Percentiles rank a stretch among this genome's conserved stretches.
phyloP scores from a whole-genome alignment of 73 alveolate species.

The Tetrahymena malaccensis region DNA sequence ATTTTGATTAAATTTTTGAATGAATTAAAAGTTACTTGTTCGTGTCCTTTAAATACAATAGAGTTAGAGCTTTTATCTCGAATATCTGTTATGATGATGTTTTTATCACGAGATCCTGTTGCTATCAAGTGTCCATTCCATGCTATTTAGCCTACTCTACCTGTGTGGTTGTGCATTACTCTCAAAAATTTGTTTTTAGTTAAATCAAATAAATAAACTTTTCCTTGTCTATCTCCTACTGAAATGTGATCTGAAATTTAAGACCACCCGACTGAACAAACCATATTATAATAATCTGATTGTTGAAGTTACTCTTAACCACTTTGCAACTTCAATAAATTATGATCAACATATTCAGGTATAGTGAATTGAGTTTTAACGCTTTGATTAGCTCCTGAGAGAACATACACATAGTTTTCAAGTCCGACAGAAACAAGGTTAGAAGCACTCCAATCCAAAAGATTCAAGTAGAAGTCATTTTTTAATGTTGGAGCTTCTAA shows the following conservation, averaged over 20 bases:
- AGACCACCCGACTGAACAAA: slow-evolving; percentile 73
- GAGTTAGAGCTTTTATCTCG: slow-evolving; percentile 54
- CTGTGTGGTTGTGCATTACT: slow-evolving; percentile 65
- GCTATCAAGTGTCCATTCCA: slow-evolving; percentile 76
- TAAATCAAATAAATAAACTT: slow-evolving; percentile 60
- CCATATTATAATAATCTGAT: slow-evolving; percentile 48
- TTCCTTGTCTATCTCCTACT: slow-evolving; percentile 67
- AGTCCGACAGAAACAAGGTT: slow-evolving; percentile 79
- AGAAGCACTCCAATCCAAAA: slow-evolving; percentile 74
- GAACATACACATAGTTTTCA: slow-evolving; percentile 64
- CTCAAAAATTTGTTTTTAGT: slow-evolving; percentile 48
- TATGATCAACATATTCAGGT: not conserved
- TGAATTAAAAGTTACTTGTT: slow-evolving; percentile 54
- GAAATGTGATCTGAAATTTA: slow-evolving; percentile 47
- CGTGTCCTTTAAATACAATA: slow-evolving; percentile 60
- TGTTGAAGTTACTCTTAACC: not conserved
- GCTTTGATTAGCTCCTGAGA: slow-evolving; percentile 46
- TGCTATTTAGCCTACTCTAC: slow-evolving; percentile 90
- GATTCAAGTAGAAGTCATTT: slow-evolving; percentile 74
- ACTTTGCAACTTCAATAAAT: not conserved
- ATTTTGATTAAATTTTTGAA: not conserved
- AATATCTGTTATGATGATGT: slow-evolving; percentile 83
- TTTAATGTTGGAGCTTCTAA: slow-evolving; percentile 70
- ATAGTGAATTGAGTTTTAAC: slow-evolving; percentile 20
- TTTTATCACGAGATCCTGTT: slow-evolving; percentile 88